These are phyloP conservation scores for Candida dubliniensis DNA, from an alignment of 1,139 yeast genomes.

Conservation along the genomic window DNA sequence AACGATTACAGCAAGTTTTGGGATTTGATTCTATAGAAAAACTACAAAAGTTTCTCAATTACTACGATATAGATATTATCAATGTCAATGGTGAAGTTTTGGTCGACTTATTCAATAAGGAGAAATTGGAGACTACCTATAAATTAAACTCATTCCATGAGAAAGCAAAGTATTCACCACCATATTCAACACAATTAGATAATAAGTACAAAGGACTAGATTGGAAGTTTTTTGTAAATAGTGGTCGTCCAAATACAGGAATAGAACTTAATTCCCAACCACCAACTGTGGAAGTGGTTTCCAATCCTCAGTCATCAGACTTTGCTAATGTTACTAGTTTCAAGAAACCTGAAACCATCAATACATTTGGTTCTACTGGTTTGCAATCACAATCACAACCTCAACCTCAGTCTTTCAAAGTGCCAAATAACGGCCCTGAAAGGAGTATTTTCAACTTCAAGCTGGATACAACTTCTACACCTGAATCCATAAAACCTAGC, in stretches of 20 bases:
- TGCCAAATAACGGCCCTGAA: too few species aligned
- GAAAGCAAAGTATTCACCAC: conserved; percentile 55
- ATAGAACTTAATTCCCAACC: conserved; percentile 5
- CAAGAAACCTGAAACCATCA: too few species aligned
- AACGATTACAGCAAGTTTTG: conserved; percentile 48
- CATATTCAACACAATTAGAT: conserved; percentile 57
- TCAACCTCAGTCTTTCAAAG: conserved; percentile 1
- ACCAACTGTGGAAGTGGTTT: too few species aligned
- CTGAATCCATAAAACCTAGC: too few species aligned
- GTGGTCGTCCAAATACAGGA: conserved; percentile 33
- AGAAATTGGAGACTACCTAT: conserved; percentile 43
- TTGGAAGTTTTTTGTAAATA: conserved; percentile 36
- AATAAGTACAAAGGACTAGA: conserved; percentile 38
- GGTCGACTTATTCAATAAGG: conserved; percentile 59
- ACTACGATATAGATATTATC: conserved; percentile 60
- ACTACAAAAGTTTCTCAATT: conserved; percentile 54
- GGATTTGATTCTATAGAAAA: conserved; percentile 66
- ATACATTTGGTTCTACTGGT: not conserved
- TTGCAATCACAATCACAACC: conserved; percentile 3
- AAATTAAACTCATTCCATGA: conserved; percentile 43
- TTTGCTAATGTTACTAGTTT: too few species aligned
- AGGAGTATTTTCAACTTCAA: too few species aligned
- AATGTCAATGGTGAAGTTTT: conserved; percentile 33
- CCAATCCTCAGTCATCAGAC: not conserved
- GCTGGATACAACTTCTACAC: not conserved